Conservation (phyloP, 208 protist species). For the Crithidia sp. region DNA sequence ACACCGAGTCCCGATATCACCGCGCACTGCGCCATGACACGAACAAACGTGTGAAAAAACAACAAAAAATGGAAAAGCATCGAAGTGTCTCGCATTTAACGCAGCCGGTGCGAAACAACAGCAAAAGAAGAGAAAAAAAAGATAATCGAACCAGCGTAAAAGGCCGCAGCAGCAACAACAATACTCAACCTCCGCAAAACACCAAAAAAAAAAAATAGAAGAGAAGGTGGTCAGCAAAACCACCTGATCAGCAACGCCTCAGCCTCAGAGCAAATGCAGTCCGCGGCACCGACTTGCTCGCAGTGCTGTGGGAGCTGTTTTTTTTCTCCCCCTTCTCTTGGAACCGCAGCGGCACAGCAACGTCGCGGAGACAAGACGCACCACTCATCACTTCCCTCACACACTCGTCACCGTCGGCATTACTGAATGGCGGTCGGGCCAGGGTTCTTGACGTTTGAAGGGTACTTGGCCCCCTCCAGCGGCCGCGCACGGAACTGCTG, state of each 20-base stretch:
- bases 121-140: not conserved
- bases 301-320: no score
- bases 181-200: not conserved
- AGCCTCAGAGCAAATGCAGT: no score
- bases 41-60: not conserved
- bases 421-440: slow-evolving; percentile 88
- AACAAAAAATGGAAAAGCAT: slow-evolving; percentile 4
- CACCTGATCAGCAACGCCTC: no score
- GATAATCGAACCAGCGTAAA: no score
- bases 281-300: no score
- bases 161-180: no score
- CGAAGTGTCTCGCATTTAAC: no score
- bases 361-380: no score
- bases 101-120: not conserved
- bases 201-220: slow-evolving; percentile 16
- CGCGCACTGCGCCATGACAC: not conserved
- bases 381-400: no score
- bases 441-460: slow-evolving; percentile 81
- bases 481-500: slow-evolving; percentile 91
- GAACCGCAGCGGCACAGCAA: no score
- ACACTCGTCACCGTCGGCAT: no score
- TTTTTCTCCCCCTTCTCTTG: no score
- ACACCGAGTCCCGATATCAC: not conserved
- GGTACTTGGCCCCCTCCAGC: slow-evolving; percentile 89
- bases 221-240: not conserved